Conservation (phyloP, 805 yeast genomes). For the Diddensiella caesifluorescens region DNA sequence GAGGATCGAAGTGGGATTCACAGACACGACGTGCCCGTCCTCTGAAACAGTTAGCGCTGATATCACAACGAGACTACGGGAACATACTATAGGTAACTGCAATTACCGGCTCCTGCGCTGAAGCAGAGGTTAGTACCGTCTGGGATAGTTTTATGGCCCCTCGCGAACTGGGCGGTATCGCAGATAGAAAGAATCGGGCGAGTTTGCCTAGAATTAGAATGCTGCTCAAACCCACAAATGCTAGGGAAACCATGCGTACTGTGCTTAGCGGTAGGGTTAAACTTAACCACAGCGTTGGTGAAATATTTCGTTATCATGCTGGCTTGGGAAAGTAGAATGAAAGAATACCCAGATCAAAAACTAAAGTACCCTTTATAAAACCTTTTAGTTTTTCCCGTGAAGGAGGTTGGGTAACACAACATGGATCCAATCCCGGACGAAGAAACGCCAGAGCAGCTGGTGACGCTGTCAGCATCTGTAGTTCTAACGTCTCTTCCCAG, state of each 20-base stretch:
- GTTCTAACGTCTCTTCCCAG: constrained; percentile 28
- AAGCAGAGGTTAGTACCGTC: constrained; percentile 47
- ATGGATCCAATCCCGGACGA: constrained; percentile 29
- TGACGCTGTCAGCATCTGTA: constrained; percentile 32
- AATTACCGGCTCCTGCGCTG: constrained; percentile 53
- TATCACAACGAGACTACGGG: neutral
- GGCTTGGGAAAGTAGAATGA: neutral
- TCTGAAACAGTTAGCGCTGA: constrained; percentile 30
- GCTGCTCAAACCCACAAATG: neutral
- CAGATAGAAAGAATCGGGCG: constrained; percentile 72
- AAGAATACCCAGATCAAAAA: neutral
- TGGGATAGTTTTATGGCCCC: constrained; percentile 56
- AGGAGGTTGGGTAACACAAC: neutral
- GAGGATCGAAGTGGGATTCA: constrained; percentile 52
- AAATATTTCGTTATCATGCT: constrained; percentile 87
- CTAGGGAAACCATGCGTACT: constrained; percentile 40
- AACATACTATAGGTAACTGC: constrained; percentile 59
- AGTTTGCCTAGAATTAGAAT: constrained; percentile 48
- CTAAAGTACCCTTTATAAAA: constrained; percentile 6
- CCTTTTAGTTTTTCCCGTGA: neutral
- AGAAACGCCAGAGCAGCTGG: constrained; percentile 24
- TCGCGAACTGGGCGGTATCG: constrained; percentile 73
- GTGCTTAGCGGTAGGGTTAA: constrained; percentile 70
- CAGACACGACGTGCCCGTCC: constrained; percentile 66
- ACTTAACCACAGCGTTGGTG: constrained; percentile 65